These are phyloP conservation scores for Neurospora sp. DNA, from an alignment of 495 filamentous ascomycete genomes.

Conservation along the genomic window DNA sequence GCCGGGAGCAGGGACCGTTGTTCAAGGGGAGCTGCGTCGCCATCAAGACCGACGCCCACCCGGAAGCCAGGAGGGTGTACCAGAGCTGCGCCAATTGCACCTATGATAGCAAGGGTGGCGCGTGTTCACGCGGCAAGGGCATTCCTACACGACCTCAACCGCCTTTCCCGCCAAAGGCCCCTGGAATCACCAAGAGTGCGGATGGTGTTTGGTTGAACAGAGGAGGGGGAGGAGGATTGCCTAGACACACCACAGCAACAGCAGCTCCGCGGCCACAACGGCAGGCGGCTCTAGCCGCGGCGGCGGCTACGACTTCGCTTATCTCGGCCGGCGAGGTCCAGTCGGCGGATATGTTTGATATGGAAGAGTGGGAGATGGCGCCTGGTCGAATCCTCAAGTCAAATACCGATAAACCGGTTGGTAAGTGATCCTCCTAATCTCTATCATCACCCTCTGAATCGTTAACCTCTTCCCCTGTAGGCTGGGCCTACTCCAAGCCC, in stretches of 20 bases:
- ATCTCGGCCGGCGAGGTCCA: constrained; percentile 6
- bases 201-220: background rate
- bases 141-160: background rate
- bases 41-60: background rate
- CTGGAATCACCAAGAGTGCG: background rate
- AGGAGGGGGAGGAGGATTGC: background rate
- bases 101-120: constrained; percentile 6
- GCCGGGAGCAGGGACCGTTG: constrained; percentile 3
- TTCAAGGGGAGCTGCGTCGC: constrained; percentile 5
- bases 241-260: background rate
- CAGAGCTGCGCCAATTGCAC: constrained; percentile 13
- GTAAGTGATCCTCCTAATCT: background rate
- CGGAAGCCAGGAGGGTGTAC: constrained; percentile 5
- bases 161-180: background rate
- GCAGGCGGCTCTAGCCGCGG: background rate
- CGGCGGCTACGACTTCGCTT: background rate
- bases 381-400: constrained; percentile 17
- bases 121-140: background rate
- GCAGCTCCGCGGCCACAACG: background rate
- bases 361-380: constrained; percentile 29
- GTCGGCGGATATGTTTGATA: constrained; percentile 17
- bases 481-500: constrained; percentile 30
- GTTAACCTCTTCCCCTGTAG: background rate
- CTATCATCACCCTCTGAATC: background rate
- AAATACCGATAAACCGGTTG: background rate